phyloP scores from a whole-genome alignment of 2,329 filamentous ascomycete genomes.

The Cordyceps cicadae region DNA sequence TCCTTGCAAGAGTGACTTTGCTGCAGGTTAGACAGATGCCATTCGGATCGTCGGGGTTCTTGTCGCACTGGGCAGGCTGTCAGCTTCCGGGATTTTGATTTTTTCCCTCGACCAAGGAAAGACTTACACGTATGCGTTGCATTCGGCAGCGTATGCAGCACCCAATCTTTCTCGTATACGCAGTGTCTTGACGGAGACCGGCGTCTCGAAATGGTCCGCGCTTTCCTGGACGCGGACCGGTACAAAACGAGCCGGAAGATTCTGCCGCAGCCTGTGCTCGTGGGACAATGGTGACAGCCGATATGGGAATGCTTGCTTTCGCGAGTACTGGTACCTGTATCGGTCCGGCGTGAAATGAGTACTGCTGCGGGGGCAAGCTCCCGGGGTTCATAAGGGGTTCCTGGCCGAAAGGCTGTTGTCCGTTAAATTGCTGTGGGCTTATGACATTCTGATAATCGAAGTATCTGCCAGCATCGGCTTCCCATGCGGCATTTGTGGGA shows the following conservation, averaged over 20 bases:
- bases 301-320: neutral
- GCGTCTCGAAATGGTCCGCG: conserved; percentile 48
- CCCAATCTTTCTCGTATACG: conserved; percentile 48
- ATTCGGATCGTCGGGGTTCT: conserved; percentile 36
- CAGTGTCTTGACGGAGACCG: conserved; percentile 44
- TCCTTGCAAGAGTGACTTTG: conserved; percentile 41
- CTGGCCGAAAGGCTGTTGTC: neutral
- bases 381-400: neutral
- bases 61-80: conserved; percentile 38
- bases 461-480: conserved; percentile 1
- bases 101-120: neutral
- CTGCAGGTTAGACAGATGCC: conserved; percentile 47
- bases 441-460: neutral
- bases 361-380: neutral
- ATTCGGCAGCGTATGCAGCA: conserved; percentile 54
- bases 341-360: neutral
- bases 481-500: neutral
- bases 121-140: conserved; percentile 48
- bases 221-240: conserved; percentile 20
- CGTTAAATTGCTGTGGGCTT: neutral
- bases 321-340: neutral
- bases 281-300: neutral
- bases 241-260: neutral
- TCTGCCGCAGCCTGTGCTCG: neutral
- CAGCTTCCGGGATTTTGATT: neutral